These are phyloP conservation scores for Phytophthora hybrid DNA, from an alignment of 352 stramenopile genomes.

Conservation along the genomic window DNA sequence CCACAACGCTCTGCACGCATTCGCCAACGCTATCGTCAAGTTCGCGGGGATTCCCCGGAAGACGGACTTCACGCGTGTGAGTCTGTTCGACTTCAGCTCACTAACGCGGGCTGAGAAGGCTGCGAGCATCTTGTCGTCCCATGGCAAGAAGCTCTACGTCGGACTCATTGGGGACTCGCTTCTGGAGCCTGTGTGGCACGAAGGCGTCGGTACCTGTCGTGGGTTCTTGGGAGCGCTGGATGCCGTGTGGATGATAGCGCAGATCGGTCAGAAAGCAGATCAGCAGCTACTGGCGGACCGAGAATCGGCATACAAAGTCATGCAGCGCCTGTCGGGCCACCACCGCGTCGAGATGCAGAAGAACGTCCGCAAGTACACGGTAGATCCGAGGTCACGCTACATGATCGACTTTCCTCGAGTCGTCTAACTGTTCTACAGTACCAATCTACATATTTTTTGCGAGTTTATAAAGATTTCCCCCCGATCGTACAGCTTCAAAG, in stretches of 20 bases:
- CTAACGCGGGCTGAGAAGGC: constrained; percentile 71
- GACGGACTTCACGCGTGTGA: constrained; percentile 59
- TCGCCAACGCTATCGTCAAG: constrained; percentile 60
- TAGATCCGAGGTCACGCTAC: constrained; percentile 70
- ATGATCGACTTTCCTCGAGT: constrained; percentile 52
- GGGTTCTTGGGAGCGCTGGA: constrained; percentile 82
- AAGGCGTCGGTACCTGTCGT: constrained; percentile 77
- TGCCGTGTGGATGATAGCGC: constrained; percentile 72
- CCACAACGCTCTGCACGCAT: constrained; percentile 50
- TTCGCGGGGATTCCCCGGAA: constrained; percentile 73
- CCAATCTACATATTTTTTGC: too few relatives aligned
- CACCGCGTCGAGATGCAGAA: constrained; percentile 68
- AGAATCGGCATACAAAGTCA: constrained; percentile 64
- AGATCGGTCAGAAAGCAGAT: constrained; percentile 64
- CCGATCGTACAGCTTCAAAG: too few relatives aligned
- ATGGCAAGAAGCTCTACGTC: constrained; percentile 74
- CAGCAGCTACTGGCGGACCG: constrained; percentile 67
- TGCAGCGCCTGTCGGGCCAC: constrained; percentile 69
- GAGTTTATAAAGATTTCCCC: too few relatives aligned
- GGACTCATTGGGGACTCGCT: constrained; percentile 77
- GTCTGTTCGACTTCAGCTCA: constrained; percentile 82
- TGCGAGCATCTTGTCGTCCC: constrained; percentile 57
- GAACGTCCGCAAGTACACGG: constrained; percentile 79
- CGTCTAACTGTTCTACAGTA: neutral
- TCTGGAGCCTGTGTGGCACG: constrained; percentile 83